Evolutionary conservation across 1,284 basidiomycete species (phyloP).

Genomic region (Apiotrichum gracile): DNA sequence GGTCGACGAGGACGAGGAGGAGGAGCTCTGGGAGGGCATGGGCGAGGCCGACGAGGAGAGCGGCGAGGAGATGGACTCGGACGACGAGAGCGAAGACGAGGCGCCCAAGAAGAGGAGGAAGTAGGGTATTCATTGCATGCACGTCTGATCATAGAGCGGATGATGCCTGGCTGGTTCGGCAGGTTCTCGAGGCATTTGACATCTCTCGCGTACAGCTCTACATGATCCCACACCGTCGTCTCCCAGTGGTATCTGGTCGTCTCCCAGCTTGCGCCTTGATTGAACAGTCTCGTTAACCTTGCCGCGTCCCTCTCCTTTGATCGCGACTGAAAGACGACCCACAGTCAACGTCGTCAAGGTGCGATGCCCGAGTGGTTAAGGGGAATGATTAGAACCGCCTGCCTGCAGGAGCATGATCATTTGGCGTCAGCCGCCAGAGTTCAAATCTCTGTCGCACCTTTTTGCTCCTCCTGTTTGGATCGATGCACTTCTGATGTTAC

Average conservation of each 20-base stretch:
- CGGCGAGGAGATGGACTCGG: conserved; percentile 27
- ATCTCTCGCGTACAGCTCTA: too few species aligned
- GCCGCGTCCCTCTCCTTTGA: background rate
- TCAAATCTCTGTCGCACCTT: background rate
- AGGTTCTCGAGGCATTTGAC: too few species aligned
- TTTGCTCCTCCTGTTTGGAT: too few species aligned
- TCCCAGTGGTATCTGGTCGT: too few species aligned
- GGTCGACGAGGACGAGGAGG: conserved; percentile 26
- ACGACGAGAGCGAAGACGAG: conserved; percentile 21
- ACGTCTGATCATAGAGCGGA: background rate
- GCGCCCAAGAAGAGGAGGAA: conserved; percentile 6
- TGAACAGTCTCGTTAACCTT: too few species aligned
- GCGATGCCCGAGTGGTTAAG: background rate
- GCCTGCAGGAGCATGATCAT: background rate
- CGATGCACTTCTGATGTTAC: too few species aligned
- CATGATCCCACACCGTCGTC: too few species aligned
- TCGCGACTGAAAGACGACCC: too few species aligned
- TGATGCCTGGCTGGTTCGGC: background rate
- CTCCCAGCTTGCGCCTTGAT: too few species aligned
- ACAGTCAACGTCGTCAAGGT: background rate
- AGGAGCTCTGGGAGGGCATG: conserved; percentile 27
- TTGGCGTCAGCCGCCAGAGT: background rate
- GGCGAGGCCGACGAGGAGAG: conserved; percentile 26
- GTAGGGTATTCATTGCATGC: background rate
- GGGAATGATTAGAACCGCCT: background rate